These are phyloP conservation scores for Corylus americana DNA, from an alignment of 306 rosid genomes.

Conservation along the genomic window DNA sequence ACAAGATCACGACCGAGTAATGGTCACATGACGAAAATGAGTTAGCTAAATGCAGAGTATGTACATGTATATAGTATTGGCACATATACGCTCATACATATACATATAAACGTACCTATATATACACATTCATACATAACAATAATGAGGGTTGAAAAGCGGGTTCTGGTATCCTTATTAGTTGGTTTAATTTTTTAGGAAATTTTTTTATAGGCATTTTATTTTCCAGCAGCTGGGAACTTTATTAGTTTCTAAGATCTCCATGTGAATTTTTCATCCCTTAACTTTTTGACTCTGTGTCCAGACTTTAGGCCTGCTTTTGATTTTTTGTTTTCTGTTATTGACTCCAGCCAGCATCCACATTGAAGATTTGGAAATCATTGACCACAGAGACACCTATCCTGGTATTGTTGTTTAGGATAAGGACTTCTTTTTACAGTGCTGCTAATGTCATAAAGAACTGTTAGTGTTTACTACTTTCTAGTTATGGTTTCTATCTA, in stretches of 20 bases:
- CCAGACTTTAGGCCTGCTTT: constrained; percentile 8
- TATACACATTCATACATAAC: neutral
- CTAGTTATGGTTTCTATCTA: neutral
- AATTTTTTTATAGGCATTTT: neutral
- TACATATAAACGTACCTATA: neutral
- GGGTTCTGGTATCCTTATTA: neutral
- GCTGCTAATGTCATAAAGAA: neutral
- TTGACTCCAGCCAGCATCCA: constrained; percentile 43
- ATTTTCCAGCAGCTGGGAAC: neutral
- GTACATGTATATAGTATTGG: too few species aligned
- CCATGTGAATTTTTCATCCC: neutral
- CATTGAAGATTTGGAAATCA: constrained; percentile 31
- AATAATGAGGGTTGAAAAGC: neutral
- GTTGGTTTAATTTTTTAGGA: neutral
- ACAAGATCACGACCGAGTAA: too few species aligned
- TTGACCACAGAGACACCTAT: constrained; percentile 41
- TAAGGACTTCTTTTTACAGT: neutral
- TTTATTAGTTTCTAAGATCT: neutral
- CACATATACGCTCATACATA: neutral
- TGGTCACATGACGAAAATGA: too few species aligned
- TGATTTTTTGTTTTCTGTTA: constrained; percentile 10
- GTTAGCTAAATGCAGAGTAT: too few species aligned
- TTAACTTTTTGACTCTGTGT: neutral
- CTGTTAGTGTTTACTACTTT: neutral
- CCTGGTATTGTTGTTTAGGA: neutral